Evolutionary conservation across 1,284 basidiomycete genomes (phyloP), one percentile per base, ranked within the genome.

Genomic region (Ustilago xerochloae): DNA sequence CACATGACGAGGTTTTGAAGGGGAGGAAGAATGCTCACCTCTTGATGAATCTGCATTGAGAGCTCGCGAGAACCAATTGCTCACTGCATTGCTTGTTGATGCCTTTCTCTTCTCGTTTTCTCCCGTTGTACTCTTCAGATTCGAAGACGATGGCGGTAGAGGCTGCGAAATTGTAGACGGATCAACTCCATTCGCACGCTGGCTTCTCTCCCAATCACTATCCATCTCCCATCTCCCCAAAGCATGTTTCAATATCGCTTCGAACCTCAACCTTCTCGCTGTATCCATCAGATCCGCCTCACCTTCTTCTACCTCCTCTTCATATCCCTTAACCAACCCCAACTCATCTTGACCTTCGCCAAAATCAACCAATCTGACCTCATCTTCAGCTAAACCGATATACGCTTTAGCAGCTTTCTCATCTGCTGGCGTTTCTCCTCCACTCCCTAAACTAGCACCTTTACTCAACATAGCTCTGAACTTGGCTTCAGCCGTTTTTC

Each of bases 141-240:
- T 13, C 7, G 49, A 30, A 2, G 28, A 4, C 6, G 49, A 24
- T 2, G 43, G 10, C 6, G 50, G 20, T 1, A 66, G 12, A 7
- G 57, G 52, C 8, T 28, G 28, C 0, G 60, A 63, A 3, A 63
- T 33, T 20, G 36, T 48, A 24, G 60, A 56, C 3, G 70, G 70
- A 35, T 73, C 70, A n/a, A 63, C 3, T 1, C 70, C 64, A 10
- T 64, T 60, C 4, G 70, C 48, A 2, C 64, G 60, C 43, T 75
- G 72, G 6, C 35, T 15, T 6, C 75, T 47, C 49, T 78, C 75
- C 75, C 75, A 75, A 45, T 71, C 77, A n/a, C 47, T 53, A 41
- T 77, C 75, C 75, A 77, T 78, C 56, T 74, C 69, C 75, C 75
- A 78, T 28, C 52, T 68, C 1, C 52, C 68, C 26, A 78, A 20